phyloP scores from a whole-genome alignment of 2,329 filamentous ascomycete species.

The Pestalotiopsis sp. region DNA sequence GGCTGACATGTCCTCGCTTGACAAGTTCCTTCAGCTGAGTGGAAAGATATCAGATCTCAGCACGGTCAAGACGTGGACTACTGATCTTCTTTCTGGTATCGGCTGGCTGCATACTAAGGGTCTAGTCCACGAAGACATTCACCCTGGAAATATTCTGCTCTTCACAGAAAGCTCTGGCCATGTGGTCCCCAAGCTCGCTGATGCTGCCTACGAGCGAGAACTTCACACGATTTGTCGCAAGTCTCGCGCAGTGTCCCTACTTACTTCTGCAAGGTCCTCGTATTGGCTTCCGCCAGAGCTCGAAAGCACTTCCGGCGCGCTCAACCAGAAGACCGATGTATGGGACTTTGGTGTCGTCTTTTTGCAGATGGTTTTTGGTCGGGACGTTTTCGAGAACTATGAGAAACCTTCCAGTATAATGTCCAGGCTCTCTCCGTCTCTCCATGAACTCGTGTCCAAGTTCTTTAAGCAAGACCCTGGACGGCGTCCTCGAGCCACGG shows the following conservation, averaged over 20 bases:
- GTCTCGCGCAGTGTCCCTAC: slow-evolving; percentile 52
- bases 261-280: slow-evolving; percentile 69
- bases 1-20: slow-evolving; percentile 80
- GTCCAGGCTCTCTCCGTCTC: slow-evolving; percentile 66
- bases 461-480: slow-evolving; percentile 86
- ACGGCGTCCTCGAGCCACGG: slow-evolving; percentile 83
- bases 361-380: slow-evolving; percentile 90
- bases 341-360: slow-evolving; percentile 95
- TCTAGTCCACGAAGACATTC: slow-evolving; percentile 81
- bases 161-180: slow-evolving; percentile 71
- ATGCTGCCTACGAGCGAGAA: slow-evolving; percentile 71
- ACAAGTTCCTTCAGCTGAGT: slow-evolving; percentile 79
- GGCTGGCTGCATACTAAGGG: slow-evolving; percentile 86
- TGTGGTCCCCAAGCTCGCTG: slow-evolving; percentile 73
- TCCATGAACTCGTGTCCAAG: slow-evolving; percentile 79
- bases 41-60: slow-evolving; percentile 68
- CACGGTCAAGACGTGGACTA: slow-evolving; percentile 86
- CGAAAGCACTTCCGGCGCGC: slow-evolving; percentile 59
- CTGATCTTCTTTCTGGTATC: slow-evolving; percentile 85
- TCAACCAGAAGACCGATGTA: slow-evolving; percentile 82
- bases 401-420: slow-evolving; percentile 77
- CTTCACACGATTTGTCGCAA: slow-evolving; percentile 63
- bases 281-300: slow-evolving; percentile 86
- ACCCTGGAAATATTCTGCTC: slow-evolving; percentile 78
- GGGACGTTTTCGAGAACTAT: slow-evolving; percentile 75